These are phyloP conservation scores for Sherardia arvensis DNA, from an alignment of 257 asterid species.

Conservation along the genomic window DNA sequence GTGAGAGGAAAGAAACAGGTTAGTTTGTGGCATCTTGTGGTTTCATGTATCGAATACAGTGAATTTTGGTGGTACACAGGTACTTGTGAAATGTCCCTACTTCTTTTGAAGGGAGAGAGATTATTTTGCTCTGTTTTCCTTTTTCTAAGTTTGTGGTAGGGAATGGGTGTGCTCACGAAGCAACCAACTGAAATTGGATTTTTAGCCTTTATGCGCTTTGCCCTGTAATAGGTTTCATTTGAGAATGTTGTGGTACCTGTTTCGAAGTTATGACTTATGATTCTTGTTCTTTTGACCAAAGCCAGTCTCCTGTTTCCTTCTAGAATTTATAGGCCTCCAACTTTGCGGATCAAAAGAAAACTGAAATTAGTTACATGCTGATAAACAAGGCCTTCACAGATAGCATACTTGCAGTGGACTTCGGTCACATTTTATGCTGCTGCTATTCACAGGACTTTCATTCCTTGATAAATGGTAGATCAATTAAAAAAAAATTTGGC, in stretches of 20 bases:
- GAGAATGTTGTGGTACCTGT: neutral
- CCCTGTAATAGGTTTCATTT: too few relatives aligned
- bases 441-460: too few relatives aligned
- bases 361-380: neutral
- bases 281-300: neutral
- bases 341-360: neutral
- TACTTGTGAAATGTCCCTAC: neutral
- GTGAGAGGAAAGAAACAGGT: conserved; percentile 96
- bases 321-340: neutral
- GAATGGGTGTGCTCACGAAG: neutral
- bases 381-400: too few relatives aligned
- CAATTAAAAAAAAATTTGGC: too few relatives aligned
- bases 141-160: neutral
- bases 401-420: too few relatives aligned
- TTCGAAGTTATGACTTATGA: neutral
- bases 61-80: neutral
- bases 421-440: too few relatives aligned
- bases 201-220: neutral
- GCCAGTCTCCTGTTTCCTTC: neutral
- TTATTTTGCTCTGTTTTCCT: neutral
- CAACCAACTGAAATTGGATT: neutral
- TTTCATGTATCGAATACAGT: conserved; percentile 3
- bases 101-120: neutral
- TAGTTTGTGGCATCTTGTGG: conserved; percentile 7
- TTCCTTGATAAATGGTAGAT: too few relatives aligned